Evolutionary conservation across 2,329 filamentous ascomycete genomes (phyloP), one percentile per base, ranked within the genome.

Genomic region (Aureobasidium subglaciale): DNA sequence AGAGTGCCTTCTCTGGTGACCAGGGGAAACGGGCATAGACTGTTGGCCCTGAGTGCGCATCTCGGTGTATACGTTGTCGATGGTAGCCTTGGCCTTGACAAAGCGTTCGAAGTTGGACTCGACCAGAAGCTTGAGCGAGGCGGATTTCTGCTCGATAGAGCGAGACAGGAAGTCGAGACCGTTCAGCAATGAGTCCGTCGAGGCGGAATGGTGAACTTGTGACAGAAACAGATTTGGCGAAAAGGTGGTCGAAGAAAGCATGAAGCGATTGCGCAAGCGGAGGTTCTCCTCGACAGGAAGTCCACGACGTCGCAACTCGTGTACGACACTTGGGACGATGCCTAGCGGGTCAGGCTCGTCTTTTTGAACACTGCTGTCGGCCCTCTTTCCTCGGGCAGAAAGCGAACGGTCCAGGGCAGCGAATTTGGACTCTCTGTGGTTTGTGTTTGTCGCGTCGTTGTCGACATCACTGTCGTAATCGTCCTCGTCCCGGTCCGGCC

Each of bases 71-170:
- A 99, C 93, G 72, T 95, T 95, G 73, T 99, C 93, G 65, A 99
- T 97, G 7, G 92, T 97, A 16, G 92, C 89, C 71, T 99, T 99
- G 40, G 93, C 93, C 60, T 90, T 87, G 56, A 99, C 93, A 74
- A 99, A 99, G 62, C 92, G 87, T 72, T 99, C 95, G 68, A 99
- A 99, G 70, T 99, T 99, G 61, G 89, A 92, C 71, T 99, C 93
- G 22, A 99, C 93, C 16, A 99, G 80, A 10, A 95, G 88, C 69
- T 99, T 99, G 59, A 99, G 80, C 4, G 91, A 96, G 0, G 92
- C 93, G 0, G 92, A 96, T 71, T 99, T 99, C 72, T 97, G 89
- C 65, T 97, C 93, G 65, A 99, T 99, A 1, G 92, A 96, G 59
- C 83, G 82, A 16, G 90, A 93, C 18, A 99, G 81, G 58, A 87